Conservation (phyloP, 2,329 filamentous ascomycete genomes). For the Chalaropsis ovoidea region DNA sequence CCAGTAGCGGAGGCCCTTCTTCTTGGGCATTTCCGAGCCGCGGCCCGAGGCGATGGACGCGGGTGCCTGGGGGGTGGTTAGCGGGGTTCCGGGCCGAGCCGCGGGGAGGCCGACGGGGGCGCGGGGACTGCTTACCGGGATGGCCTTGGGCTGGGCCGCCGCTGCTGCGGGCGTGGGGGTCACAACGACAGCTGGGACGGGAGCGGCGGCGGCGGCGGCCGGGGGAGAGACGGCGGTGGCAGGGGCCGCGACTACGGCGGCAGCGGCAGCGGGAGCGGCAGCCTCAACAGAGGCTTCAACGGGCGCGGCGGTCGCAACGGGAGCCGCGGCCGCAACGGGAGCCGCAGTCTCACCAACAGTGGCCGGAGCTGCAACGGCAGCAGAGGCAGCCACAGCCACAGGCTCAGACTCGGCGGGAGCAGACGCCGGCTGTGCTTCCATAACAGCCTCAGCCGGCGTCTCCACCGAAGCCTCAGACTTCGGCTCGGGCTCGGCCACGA, state of each 20-base stretch:
- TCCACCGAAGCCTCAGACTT: background rate
- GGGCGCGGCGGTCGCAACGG: background rate
- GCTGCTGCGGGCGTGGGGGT: background rate
- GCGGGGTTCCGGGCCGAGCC: background rate
- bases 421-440: background rate
- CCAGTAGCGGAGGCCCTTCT: slow-evolving; percentile 11
- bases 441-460: background rate
- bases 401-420: background rate
- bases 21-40: background rate
- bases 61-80: slow-evolving; percentile 1
- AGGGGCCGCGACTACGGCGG: background rate
- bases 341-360: background rate
- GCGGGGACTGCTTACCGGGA: background rate
- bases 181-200: background rate
- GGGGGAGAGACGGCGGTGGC: background rate
- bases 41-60: background rate
- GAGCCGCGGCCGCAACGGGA: slow-evolving; percentile 9
- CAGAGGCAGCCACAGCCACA: background rate
- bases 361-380: background rate
- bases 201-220: background rate
- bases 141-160: background rate
- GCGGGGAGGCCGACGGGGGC: background rate
- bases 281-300: background rate
- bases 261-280: background rate
- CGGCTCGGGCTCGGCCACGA: slow-evolving; percentile 3